Base-by-base conservation (phyloP, 2,329 filamentous ascomycete genomes). In the Hortaea werneckii region DNA sequence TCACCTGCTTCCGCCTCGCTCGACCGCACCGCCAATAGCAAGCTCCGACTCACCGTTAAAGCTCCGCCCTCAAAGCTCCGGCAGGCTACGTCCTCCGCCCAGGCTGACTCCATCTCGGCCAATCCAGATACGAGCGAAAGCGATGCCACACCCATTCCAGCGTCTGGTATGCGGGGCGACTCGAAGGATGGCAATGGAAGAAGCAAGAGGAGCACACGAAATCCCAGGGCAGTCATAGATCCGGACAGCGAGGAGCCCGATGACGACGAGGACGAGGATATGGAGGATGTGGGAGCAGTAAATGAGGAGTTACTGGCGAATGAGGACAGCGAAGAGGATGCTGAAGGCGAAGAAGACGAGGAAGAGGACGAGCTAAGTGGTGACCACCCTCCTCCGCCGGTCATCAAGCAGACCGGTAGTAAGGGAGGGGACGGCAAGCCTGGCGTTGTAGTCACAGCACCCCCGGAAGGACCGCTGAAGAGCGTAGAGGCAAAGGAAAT, bases 401-500 rank as follows among this genome's bases (percentile, higher is more conserved):
- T 62, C 35, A 64, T 65, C 49, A 57, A 56, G 38, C 55, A 58
- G 40, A 41, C 43, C n/a, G 41, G 20, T 6, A 35, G 43, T 10
- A 40, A 45, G 3, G 51, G 50, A n/a, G 55, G 55, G 26, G 40
- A 40, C 37, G 40, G 41, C n/a, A 62, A 61, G 43, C 49, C 56
- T 11, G 56, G 57, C 10, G 54, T 64, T 29, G 56, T 53, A 12
- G 59, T 64, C 40, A 54, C 57, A 5, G 58, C 58, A 3, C 42
- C 50, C 1, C 47, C 48, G 40, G 55, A 55, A 11, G n/a, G n/a
- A 35, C 50, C 58, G 2, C 56, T 66, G 34, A 70, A 72, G 44
- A 60, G 65, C 4, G 70, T 74, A n/a, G 72, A 74, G 51, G 66
- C 64, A 34, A 73, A 73, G 50, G 73, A 77, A 49, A 62, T 75